phyloP scores from a whole-genome alignment of 83 land plant species.

The Larix sibirica region DNA sequence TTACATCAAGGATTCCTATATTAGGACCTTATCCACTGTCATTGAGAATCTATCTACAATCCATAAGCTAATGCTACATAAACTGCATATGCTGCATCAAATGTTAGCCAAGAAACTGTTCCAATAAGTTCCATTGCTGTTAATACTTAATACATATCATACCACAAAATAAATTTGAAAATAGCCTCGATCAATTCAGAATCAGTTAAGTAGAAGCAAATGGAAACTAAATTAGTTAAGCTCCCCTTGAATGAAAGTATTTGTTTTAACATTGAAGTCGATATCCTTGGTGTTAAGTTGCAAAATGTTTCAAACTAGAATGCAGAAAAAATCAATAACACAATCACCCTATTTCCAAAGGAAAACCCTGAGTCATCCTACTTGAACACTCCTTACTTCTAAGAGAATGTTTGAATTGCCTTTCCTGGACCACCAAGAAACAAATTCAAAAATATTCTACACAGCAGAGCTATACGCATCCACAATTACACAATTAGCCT shows the following conservation, averaged over 20 bases:
- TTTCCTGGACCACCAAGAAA: background rate
- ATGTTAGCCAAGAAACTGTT: background rate
- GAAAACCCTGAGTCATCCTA: background rate
- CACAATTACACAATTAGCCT: too few relatives aligned
- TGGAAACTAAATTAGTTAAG: background rate
- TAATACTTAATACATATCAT: background rate
- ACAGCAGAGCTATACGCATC: background rate
- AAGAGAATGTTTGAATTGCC: background rate
- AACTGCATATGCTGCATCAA: background rate
- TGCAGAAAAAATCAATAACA: background rate
- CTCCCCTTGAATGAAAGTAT: background rate
- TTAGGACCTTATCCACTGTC: too few relatives aligned
- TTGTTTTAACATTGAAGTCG: background rate
- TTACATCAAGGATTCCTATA: too few relatives aligned
- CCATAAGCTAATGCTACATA: background rate
- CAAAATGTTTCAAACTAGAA: background rate
- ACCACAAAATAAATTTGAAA: background rate
- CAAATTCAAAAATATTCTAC: background rate
- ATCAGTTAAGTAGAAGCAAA: too few relatives aligned
- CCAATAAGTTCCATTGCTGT: background rate
- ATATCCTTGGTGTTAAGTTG: background rate
- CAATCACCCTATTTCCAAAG: background rate
- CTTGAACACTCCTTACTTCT: background rate
- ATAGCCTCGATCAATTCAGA: too few relatives aligned
- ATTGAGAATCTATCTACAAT: background rate